Percentiles rank a stretch among this genome's conserved stretches.
Evolutionary conservation across 1,284 basidiomycete species (phyloP).

Genomic region (Peniophora sp.): DNA sequence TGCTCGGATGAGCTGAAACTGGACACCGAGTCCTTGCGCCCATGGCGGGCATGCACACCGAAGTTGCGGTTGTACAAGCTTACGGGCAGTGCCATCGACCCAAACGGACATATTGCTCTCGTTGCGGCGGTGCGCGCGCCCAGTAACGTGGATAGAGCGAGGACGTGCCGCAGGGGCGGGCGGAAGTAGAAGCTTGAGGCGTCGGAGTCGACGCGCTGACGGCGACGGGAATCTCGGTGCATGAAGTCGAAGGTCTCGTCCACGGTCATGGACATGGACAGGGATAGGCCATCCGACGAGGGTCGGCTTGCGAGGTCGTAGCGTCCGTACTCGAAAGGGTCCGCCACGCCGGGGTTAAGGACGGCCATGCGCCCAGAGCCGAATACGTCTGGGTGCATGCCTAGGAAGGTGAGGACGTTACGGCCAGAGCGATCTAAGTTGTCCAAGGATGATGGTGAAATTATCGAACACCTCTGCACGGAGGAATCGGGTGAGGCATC

Average conservation of each 20-base stretch:
- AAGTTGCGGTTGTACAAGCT: conserved; percentile 64
- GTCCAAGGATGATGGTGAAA: conserved; percentile 82
- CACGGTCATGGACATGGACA: conserved; percentile 45
- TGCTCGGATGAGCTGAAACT: conserved; percentile 47
- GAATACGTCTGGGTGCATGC: conserved; percentile 86
- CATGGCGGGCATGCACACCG: conserved; percentile 25
- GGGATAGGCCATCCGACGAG: conserved; percentile 47
- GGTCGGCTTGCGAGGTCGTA: conserved; percentile 43
- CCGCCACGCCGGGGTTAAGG: conserved; percentile 50
- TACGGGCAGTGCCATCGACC: conserved; percentile 53
- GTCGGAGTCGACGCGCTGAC: conserved; percentile 63
- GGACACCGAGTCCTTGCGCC: conserved; percentile 40
- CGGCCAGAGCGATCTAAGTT: conserved; percentile 85
- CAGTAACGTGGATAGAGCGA: conserved; percentile 22
- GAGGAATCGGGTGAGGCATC: conserved; percentile 97
- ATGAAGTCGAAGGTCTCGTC: conserved; percentile 72
- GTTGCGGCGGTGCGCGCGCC: conserved; percentile 36
- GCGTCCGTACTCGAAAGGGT: conserved; percentile 71
- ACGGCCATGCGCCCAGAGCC: too few relatives aligned
- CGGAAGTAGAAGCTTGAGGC: conserved; percentile 71
- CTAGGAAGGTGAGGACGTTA: conserved; percentile 91
- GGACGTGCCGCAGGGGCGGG: conserved; percentile 11
- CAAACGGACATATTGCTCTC: conserved; percentile 39
- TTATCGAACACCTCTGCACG: conserved; percentile 96
- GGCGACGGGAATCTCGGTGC: conserved; percentile 28